Percentiles rank a stretch among this genome's conserved stretches.
phyloP scores from a whole-genome alignment of 305 asterid species.

The Stenogyne calaminthoides region DNA sequence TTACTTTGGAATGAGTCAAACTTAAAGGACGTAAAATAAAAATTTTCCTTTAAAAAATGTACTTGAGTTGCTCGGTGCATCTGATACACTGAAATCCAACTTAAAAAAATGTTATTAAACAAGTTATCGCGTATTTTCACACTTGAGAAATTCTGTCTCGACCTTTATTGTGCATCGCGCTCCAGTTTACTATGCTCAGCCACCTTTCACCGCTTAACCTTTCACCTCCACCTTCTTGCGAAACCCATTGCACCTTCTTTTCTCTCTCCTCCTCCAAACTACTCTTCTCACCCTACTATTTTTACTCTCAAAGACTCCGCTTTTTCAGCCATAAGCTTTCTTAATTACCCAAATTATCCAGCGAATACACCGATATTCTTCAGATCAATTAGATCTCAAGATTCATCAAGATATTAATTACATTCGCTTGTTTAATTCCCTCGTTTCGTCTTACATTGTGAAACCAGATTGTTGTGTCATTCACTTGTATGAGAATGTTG shows the following conservation, averaged over 20 bases:
- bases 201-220: conserved; percentile 27
- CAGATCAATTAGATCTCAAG: conserved; percentile 70
- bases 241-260: conserved; percentile 27
- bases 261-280: conserved; percentile 37
- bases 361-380: conserved; percentile 49
- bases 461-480: conserved; percentile 78
- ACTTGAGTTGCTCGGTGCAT: no score
- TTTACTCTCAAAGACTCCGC: conserved; percentile 37
- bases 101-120: no score
- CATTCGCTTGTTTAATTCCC: conserved; percentile 54
- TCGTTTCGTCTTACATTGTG: conserved; percentile 61
- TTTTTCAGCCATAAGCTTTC: conserved; percentile 37
- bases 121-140: no score
- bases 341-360: conserved; percentile 56
- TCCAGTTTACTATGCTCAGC: no score
- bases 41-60: no score
- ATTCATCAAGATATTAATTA: conserved; percentile 49
- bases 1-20: no score
- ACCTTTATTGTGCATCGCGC: no score
- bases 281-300: conserved; percentile 40
- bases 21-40: no score
- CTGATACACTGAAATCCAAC: no score
- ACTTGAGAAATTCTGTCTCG: no score
- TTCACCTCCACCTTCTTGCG: conserved; percentile 27
- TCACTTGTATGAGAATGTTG: conserved; percentile 63